A percentile compares a stretch with the other conserved stretches of the same genome.
Evolutionary conservation across 805 yeast species (phyloP).

Genomic region (Yarrowia divulgata): DNA sequence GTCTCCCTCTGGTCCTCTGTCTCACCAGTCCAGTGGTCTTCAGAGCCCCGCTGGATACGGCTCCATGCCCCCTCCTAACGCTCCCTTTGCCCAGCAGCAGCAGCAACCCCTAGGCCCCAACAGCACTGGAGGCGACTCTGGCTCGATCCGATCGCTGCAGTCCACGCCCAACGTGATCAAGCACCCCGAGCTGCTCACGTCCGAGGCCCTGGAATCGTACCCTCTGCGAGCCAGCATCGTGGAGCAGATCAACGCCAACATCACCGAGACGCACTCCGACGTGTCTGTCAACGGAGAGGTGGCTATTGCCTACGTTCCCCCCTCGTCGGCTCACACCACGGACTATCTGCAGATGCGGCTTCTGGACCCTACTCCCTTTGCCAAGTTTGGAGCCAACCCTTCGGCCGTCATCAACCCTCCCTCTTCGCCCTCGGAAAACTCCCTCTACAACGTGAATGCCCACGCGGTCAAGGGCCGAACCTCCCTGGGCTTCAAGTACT

Average conservation of each 20-base stretch:
- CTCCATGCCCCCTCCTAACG: conserved; percentile 38
- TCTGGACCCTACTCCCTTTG: conserved; percentile 12
- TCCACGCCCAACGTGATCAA: conserved; percentile 40
- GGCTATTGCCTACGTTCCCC: conserved; percentile 69
- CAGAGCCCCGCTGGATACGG: conserved; percentile 20
- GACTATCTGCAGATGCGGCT: conserved; percentile 23
- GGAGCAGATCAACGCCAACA: conserved; percentile 80
- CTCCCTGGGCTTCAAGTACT: conserved; percentile 81
- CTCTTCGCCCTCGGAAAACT: conserved; percentile 45
- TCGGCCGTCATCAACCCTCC: conserved; percentile 57
- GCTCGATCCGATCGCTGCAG: conserved; percentile 45
- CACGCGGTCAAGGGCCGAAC: conserved; percentile 47
- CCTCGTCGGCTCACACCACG: conserved; percentile 32
- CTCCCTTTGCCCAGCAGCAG: conserved; percentile 39
- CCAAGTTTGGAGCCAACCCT: conserved; percentile 57
- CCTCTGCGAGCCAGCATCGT: conserved; percentile 66
- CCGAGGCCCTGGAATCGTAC: conserved; percentile 55
- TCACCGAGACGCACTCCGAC: conserved; percentile 69
- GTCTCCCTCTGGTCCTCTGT: conserved; percentile 15
- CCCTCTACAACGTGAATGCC: conserved; percentile 40
- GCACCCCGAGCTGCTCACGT: conserved; percentile 48
- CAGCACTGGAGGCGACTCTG: conserved; percentile 42
- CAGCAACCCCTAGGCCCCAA: conserved; percentile 34
- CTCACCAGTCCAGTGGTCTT: conserved; percentile 5
- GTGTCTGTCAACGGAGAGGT: conserved; percentile 83